Percentiles rank a stretch among this genome's conserved stretches.
Evolutionary conservation across 768 basidiomycete species (phyloP).

Genomic region (Macrolepiota albuminosa): DNA sequence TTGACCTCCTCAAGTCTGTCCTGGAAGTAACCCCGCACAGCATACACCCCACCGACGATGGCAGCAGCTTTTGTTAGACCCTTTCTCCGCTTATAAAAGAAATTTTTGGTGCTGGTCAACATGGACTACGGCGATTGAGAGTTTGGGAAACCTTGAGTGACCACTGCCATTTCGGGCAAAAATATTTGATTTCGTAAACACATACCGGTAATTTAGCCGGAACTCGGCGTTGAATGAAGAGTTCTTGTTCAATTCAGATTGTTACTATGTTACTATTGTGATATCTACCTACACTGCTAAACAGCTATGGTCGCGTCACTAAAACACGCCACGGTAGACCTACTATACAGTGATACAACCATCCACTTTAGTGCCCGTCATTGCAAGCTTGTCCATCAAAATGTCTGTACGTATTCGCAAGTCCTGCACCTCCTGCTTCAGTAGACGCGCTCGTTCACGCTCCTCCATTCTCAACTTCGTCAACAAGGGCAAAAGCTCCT

Average conservation of each 20-base stretch:
- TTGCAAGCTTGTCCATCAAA: conserved; percentile 29
- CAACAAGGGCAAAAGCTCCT: conserved; percentile 38
- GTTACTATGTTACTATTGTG: too few species aligned
- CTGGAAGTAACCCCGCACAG: conserved; percentile 54
- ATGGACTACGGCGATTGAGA: neutral
- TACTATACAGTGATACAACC: conserved; percentile 5
- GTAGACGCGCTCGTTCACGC: conserved; percentile 23
- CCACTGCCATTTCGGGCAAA: neutral
- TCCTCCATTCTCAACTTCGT: conserved; percentile 45
- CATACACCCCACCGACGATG: conserved; percentile 57
- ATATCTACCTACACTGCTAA: too few species aligned
- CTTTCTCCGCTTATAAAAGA: conserved; percentile 43
- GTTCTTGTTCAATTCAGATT: neutral
- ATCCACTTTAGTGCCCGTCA: conserved; percentile 6
- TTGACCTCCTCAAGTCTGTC: conserved; percentile 64
- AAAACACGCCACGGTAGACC: too few species aligned
- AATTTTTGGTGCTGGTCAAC: conserved; percentile 30
- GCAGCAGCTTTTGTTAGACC: conserved; percentile 45
- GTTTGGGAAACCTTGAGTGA: neutral
- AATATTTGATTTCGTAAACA: conserved; percentile 9
- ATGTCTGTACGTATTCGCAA: conserved; percentile 40
- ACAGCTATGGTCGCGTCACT: too few species aligned
- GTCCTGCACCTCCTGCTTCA: conserved; percentile 47
- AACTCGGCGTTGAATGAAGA: neutral
- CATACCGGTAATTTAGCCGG: neutral